These are phyloP conservation scores for Lithocarpus polystachyus DNA, from an alignment of 306 rosid genomes.

Conservation along the genomic window DNA sequence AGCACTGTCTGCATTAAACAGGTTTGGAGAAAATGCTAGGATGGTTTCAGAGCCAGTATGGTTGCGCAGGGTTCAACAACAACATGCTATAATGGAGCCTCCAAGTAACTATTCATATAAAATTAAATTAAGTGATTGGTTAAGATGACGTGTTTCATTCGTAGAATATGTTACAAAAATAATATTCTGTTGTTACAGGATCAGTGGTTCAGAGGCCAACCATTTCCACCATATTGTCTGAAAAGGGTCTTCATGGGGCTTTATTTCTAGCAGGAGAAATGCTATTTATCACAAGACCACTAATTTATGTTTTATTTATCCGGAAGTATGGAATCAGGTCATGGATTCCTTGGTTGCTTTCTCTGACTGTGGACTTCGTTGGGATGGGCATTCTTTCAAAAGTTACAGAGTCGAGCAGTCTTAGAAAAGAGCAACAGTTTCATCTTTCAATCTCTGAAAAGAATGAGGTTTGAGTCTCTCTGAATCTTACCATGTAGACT, in stretches of 20 bases:
- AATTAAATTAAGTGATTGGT: not conserved
- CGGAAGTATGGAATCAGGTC: conserved; percentile 69
- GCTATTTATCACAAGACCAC: conserved; percentile 73
- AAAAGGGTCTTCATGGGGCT: conserved; percentile 71
- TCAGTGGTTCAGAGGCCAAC: conserved; percentile 50
- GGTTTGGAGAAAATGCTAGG: conserved; percentile 80
- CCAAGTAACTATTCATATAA: conserved; percentile 35
- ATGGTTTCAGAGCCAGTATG: conserved; percentile 50
- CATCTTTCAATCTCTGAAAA: conserved; percentile 66
- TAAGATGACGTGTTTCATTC: conserved; percentile 1
- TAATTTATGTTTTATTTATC: conserved; percentile 76
- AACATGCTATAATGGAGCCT: conserved; percentile 55
- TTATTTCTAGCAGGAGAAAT: conserved; percentile 66
- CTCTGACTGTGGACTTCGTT: conserved; percentile 61
- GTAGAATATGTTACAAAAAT: conserved; percentile 26
- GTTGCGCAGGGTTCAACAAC: conserved; percentile 59
- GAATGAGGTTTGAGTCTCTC: conserved; percentile 69
- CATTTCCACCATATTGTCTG: conserved; percentile 52
- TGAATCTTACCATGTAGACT: conserved; percentile 3
- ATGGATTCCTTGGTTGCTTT: conserved; percentile 94
- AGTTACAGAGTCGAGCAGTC: conserved; percentile 37
- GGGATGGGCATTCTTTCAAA: conserved; percentile 60
- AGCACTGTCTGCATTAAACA: conserved; percentile 78
- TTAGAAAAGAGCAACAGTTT: conserved; percentile 35
- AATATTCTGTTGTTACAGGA: conserved; percentile 41